Percentiles rank a stretch among this genome's conserved stretches.
Evolutionary conservation across 208 protist species (phyloP).

Genomic region (Leishmania amazonensis): DNA sequence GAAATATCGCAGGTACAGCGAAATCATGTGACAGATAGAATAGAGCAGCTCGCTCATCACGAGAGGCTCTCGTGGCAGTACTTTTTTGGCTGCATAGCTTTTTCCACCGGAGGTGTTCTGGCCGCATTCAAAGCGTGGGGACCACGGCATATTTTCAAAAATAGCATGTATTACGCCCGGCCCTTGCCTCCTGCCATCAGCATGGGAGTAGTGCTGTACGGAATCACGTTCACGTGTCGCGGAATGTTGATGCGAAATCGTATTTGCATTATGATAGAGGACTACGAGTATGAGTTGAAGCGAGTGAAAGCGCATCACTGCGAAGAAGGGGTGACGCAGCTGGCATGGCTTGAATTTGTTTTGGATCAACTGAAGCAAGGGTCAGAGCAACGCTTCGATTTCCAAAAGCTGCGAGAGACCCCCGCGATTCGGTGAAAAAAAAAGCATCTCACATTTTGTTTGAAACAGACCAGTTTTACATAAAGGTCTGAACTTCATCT

Average conservation of each 20-base stretch:
- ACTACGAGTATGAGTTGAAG: slow-evolving; percentile 93
- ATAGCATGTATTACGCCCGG: slow-evolving; percentile 87
- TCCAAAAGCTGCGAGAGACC: slow-evolving; percentile 69
- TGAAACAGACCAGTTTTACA: background rate
- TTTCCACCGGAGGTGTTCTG: slow-evolving; percentile 66
- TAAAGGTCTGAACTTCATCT: background rate
- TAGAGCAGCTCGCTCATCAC: slow-evolving; percentile 74
- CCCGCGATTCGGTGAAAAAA: slow-evolving; percentile 25
- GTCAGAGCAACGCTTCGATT: slow-evolving; percentile 82
- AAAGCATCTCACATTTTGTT: background rate
- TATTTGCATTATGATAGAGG: slow-evolving; percentile 90
- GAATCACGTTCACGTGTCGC: slow-evolving; percentile 82
- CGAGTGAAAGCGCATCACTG: slow-evolving; percentile 90
- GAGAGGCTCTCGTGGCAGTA: slow-evolving; percentile 80
- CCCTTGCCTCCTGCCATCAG: slow-evolving; percentile 86
- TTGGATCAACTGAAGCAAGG: slow-evolving; percentile 84
- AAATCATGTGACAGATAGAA: slow-evolving; percentile 65
- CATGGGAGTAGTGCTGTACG: slow-evolving; percentile 87
- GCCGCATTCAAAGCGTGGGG: slow-evolving; percentile 83
- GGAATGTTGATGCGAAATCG: slow-evolving; percentile 88
- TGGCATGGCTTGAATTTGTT: slow-evolving; percentile 92
- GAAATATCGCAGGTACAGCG: slow-evolving; percentile 82
- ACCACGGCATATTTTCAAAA: slow-evolving; percentile 90
- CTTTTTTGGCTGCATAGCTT: slow-evolving; percentile 74
- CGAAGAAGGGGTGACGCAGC: slow-evolving; percentile 81